A percentile compares a stretch with the other conserved stretches of the same genome.
These are phyloP conservation scores for Phytophthora boehmeriae DNA, from an alignment of 352 stramenopile species.

Conservation along the genomic window DNA sequence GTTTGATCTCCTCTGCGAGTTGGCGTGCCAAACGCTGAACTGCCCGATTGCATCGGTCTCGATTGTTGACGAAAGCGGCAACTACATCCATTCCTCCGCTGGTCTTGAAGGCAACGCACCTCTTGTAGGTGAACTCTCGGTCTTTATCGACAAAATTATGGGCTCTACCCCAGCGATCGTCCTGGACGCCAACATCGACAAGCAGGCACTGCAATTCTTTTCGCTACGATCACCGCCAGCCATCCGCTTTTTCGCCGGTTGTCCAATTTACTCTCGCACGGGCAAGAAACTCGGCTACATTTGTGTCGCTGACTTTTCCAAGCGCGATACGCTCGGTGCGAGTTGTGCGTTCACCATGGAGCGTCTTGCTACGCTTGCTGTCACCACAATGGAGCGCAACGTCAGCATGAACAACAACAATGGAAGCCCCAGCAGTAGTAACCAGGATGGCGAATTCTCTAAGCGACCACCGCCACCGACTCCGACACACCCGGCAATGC, in stretches of 20 bases:
- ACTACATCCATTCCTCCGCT: conserved; percentile 55
- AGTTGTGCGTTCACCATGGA: conserved; percentile 86
- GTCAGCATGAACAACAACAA: conserved; percentile 37
- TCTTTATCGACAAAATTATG: conserved; percentile 85
- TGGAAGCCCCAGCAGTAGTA: conserved; percentile 22
- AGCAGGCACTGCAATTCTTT: conserved; percentile 67
- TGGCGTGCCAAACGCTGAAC: conserved; percentile 81
- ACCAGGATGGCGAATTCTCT: conserved; percentile 32
- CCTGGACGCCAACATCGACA: conserved; percentile 74
- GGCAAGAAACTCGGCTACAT: conserved; percentile 79
- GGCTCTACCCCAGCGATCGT: conserved; percentile 77
- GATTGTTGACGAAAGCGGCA: conserved; percentile 56
- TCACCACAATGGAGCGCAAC: conserved; percentile 81
- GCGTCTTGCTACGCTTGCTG: conserved; percentile 69
- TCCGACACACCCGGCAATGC: conserved; percentile 37
- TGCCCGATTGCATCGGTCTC: conserved; percentile 82
- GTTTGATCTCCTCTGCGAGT: conserved; percentile 81
- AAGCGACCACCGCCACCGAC: conserved; percentile 23
- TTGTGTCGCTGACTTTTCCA: conserved; percentile 76
- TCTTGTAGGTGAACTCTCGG: conserved; percentile 59
- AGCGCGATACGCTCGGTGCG: conserved; percentile 74
- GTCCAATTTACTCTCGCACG: conserved; percentile 74
- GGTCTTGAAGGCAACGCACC: conserved; percentile 54
- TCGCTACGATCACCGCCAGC: conserved; percentile 40
- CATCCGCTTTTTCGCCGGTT: conserved; percentile 82